Percentiles rank a stretch among this genome's conserved stretches.
Conservation (phyloP, 225 moss, liverwort and hornwort genomes). For the Thuidium tamariscinum region DNA sequence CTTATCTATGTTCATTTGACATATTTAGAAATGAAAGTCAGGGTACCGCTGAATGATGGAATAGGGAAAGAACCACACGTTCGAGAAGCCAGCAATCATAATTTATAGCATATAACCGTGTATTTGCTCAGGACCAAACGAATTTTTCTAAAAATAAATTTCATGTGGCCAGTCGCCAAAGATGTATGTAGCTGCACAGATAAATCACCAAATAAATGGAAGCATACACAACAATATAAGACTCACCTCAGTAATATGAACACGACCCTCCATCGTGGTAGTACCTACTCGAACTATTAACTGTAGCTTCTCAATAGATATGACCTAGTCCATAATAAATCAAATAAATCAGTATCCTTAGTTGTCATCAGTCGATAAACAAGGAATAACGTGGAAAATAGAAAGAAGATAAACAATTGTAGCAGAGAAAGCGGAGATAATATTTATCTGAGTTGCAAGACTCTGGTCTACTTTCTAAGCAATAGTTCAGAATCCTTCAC, state of each 20-base stretch:
- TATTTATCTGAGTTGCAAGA: background rate
- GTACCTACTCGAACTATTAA: slow-evolving; percentile 42
- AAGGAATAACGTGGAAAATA: background rate
- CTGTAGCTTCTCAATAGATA: slow-evolving; percentile 41
- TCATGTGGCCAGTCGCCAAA: background rate
- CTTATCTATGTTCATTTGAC: background rate
- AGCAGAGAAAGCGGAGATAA: background rate
- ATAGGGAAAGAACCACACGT: background rate
- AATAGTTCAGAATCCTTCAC: background rate
- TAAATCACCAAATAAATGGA: background rate
- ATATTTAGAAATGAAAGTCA: background rate
- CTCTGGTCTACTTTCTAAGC: background rate
- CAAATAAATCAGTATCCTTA: background rate
- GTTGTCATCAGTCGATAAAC: background rate
- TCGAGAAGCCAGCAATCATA: background rate
- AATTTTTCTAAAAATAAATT: background rate
- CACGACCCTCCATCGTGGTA: slow-evolving; percentile 36
- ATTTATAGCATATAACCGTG: background rate
- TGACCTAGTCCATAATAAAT: slow-evolving; percentile 24
- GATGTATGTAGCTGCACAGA: background rate
- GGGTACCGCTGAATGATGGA: background rate
- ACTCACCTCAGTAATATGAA: slow-evolving; percentile 83
- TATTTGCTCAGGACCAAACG: background rate
- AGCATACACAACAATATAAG: background rate
- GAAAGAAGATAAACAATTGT: background rate